Conservation (phyloP, 2,329 filamentous ascomycete species). For the Thielaviopsis punctulata region DNA sequence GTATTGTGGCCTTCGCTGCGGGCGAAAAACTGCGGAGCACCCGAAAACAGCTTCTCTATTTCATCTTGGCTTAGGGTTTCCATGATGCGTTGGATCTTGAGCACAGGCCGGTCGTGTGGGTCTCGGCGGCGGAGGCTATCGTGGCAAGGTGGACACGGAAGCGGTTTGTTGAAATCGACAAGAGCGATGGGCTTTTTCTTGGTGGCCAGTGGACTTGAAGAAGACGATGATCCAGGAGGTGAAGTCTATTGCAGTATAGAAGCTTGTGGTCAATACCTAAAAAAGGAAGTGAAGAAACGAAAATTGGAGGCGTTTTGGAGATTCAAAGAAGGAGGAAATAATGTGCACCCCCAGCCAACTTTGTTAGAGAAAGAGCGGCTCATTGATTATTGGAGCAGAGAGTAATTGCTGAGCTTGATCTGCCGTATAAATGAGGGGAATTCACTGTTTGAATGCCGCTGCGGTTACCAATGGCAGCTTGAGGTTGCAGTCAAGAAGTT, state of each 20-base stretch:
- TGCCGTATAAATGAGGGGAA: conserved; percentile 3
- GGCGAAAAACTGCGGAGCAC: conserved; percentile 56
- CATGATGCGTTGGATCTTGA: conserved; percentile 42
- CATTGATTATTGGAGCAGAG: not conserved
- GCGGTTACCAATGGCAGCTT: no score
- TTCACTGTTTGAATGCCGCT: not conserved
- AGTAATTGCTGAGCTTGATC: not conserved
- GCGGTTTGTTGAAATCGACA: conserved; percentile 35
- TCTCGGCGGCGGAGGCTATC: conserved; percentile 21
- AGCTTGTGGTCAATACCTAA: not conserved
- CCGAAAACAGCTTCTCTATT: conserved; percentile 54
- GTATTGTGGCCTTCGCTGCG: conserved; percentile 41
- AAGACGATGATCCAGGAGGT: not conserved
- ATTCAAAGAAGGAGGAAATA: not conserved
- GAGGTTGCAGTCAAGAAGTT: not conserved
- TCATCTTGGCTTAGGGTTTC: conserved; percentile 39
- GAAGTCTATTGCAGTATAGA: conserved; percentile 2
- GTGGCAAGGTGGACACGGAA: conserved; percentile 34
- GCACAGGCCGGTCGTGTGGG: conserved; percentile 24
- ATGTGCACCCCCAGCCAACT: not conserved
- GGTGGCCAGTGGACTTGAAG: not conserved
- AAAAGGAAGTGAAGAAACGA: not conserved
- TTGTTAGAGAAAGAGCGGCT: not conserved
- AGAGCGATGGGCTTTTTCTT: conserved; percentile 12
- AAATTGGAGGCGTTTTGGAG: not conserved